Base-by-base conservation (phyloP, 2,329 filamentous ascomycete species). In the Didymella arachidicola region DNA sequence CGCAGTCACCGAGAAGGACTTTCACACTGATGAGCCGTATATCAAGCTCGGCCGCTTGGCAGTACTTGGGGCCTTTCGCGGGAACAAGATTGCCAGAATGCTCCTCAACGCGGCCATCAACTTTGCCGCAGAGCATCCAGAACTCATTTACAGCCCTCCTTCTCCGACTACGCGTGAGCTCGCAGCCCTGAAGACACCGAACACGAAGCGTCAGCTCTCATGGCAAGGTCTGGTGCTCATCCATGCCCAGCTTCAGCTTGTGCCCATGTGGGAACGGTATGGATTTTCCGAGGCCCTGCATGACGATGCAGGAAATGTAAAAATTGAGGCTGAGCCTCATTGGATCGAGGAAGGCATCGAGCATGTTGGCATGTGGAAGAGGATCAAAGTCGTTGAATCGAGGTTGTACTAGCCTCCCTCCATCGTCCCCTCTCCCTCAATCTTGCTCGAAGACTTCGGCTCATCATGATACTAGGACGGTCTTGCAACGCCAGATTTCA, bases 341-440 rank as follows among this genome's bases (percentile, higher is more conserved):
- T 97, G 93, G 92, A 82, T 83, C 61, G 93, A 97, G 76, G 92
- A 95, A 71, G 91, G 90, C 4, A 94, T 97, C 53, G 82, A 85
- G 64, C 92, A 97, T 80, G 83, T 96, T 18, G 93, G 91, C 59
- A 96, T 97, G 93, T 96, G 86, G 84, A 84, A 78, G 74, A 68
- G 79, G 57, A 36, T 83, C 18, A 74, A 77, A 55, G 61, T 81
- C 41, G 67, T 66, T 18, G 54, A 41, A 29, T 61, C 63, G 44
- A 71, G 69, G 67, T 70, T 69, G 62, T 43, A 43, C 14, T 60
- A 60, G 39, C 26, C 34, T 30, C 46, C 29, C 8, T 16, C 44
- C 12, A 18, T 16, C 3, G 10, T 14, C 36, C 8, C 18, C 7
- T 6, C 19, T 32, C 25, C n/a, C 7, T 8, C 49, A 32, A n/a